These are phyloP conservation scores for Ruellia speciosa DNA, from an alignment of 305 asterid genomes.

Conservation along the genomic window DNA sequence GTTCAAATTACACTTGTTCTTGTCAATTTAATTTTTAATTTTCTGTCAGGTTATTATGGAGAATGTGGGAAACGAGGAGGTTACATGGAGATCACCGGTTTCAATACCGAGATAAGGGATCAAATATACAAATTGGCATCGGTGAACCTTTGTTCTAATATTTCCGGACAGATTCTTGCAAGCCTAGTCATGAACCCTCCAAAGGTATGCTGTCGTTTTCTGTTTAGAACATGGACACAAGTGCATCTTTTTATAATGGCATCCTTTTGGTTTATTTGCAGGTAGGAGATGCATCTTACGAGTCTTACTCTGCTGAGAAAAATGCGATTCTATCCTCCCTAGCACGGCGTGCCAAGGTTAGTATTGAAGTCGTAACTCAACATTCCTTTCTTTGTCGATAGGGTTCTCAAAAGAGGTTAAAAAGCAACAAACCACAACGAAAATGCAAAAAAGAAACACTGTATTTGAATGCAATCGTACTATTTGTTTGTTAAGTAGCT, in stretches of 20 bases:
- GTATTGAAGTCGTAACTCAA: conserved; percentile 17
- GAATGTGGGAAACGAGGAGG: conserved; percentile 85
- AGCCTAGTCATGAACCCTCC: conserved; percentile 98
- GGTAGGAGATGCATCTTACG: conserved; percentile 94
- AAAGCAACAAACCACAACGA: too few relatives aligned
- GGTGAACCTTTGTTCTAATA: conserved; percentile 84
- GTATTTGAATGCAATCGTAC: not conserved
- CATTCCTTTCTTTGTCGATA: too few relatives aligned
- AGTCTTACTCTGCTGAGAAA: conserved; percentile 65
- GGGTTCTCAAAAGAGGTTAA: too few relatives aligned
- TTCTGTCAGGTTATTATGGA: conserved; percentile 46
- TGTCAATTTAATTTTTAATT: not conserved
- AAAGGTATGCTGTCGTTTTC: conserved; percentile 37
- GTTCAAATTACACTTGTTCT: not conserved
- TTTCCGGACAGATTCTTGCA: conserved; percentile 94
- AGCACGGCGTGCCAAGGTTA: conserved; percentile 85
- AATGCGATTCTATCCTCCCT: conserved; percentile 77
- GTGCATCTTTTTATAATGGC: not conserved
- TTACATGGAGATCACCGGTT: conserved; percentile 77
- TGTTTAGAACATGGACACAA: not conserved
- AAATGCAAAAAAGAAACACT: not conserved
- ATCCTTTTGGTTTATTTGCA: conserved; percentile 16
- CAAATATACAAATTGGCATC: conserved; percentile 94
- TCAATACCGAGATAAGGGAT: conserved; percentile 66
- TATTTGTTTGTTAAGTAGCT: too few relatives aligned